Base-by-base conservation (phyloP, 129 eudicot genomes). In the Heracleum sosnowskyi region DNA sequence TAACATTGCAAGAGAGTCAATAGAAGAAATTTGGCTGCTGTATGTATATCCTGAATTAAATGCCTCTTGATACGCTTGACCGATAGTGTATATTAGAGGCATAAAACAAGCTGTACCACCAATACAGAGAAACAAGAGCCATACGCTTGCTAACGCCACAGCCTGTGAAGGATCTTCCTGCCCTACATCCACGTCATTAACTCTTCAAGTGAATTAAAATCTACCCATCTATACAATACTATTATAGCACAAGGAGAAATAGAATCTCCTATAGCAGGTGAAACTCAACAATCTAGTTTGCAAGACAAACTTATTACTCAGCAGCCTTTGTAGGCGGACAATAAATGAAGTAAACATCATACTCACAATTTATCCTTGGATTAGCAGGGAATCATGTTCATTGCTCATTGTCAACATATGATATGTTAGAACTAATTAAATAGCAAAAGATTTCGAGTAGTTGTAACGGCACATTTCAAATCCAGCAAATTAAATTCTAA, bases 131-230 rank as follows among this genome's bases (percentile, higher is more conserved):
- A 95, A 87, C 90, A 95, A 78, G 73, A 91, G 79, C 98, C 98
- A 95, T 44, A 95, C 90, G 24, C 98, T 91, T 60, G 98, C 94
- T 82, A 95, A 76, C 77, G 94, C 97, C 74, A 91, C 87, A 75
- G 91, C 97, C 92, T 91, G 97, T 80, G 98, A 81, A 76, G 87
- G 97, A 87, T 95, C 98, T 91, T 91, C 98, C 98, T 95, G 98
- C 98, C 98, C 98, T 95, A 95, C 97, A 90, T 87, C 82, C 96
- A 90, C 17, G 86, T 86, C 83, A 91, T 78, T 84, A 75, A 64
- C 75, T 83, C 76, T 83, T 88, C 89, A 89, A 89, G 80, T 78
- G 86, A 55, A 85, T 81, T 31, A 78, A 80, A 69, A 74, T 81
- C 76, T 64, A 78, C 44, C 18, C 33, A 33, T 13, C 51, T 22